These are phyloP conservation scores for Balansia obtecta DNA, from an alignment of 2,329 filamentous ascomycete genomes.

Conservation along the genomic window DNA sequence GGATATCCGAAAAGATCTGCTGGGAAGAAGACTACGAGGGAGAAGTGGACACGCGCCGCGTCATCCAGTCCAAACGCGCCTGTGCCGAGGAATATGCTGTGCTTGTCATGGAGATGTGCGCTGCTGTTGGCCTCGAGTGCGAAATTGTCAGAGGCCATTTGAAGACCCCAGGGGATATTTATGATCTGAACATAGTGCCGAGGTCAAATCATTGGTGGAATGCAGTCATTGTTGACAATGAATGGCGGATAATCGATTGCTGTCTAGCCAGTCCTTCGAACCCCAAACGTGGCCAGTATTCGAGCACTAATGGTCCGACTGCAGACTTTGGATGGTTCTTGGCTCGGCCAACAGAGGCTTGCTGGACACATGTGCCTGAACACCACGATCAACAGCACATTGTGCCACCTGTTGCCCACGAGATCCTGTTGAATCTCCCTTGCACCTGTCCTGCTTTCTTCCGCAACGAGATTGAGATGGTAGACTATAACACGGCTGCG, in stretches of 20 bases:
- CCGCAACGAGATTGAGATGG: slow-evolving; percentile 64
- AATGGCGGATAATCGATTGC: slow-evolving; percentile 95
- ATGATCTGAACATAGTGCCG: slow-evolving; percentile 72
- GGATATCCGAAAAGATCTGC: slow-evolving; percentile 85
- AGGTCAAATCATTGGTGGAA: slow-evolving; percentile 98
- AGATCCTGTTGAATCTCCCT: slow-evolving; percentile 75
- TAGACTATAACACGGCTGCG: slow-evolving; percentile 82
- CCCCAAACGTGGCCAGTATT: slow-evolving; percentile 66
- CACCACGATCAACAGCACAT: slow-evolving; percentile 85
- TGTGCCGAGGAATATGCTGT: slow-evolving; percentile 83
- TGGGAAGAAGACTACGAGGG: slow-evolving; percentile 95
- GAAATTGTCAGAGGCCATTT: slow-evolving; percentile 84
- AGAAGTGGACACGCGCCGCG: slow-evolving; percentile 68
- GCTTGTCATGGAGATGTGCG: slow-evolving; percentile 87
- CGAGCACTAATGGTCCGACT: slow-evolving; percentile 51
- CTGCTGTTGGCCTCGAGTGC: slow-evolving; percentile 73
- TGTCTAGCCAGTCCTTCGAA: slow-evolving; percentile 86
- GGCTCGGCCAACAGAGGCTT: slow-evolving; percentile 74
- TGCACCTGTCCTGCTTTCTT: slow-evolving; percentile 83
- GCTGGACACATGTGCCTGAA: slow-evolving; percentile 90
- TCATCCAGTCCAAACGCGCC: slow-evolving; percentile 72
- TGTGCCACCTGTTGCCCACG: slow-evolving; percentile 74
- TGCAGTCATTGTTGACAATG: slow-evolving; percentile 77
- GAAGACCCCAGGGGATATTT: slow-evolving; percentile 74
- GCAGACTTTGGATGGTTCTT: slow-evolving; percentile 93